Evolutionary conservation across 1,284 basidiomycete species (phyloP).

Genomic region (Bothia castanella): DNA sequence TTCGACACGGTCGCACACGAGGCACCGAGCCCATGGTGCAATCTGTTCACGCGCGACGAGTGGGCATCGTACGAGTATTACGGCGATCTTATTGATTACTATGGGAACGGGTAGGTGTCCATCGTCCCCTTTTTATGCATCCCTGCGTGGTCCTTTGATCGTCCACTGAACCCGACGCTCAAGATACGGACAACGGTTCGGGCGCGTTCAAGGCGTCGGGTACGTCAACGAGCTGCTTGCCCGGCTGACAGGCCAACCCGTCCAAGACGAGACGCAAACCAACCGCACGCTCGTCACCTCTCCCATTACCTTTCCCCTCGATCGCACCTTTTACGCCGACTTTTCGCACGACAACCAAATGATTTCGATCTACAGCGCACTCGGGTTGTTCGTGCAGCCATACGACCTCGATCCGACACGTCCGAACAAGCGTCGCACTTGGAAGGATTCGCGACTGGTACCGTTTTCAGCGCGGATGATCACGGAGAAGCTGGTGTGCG

Average conservation of each 20-base stretch:
- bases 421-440: constrained; percentile 45
- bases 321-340: constrained; percentile 65
- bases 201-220: constrained; percentile 75
- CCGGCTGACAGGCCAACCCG: constrained; percentile 61
- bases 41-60: constrained; percentile 55
- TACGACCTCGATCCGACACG: constrained; percentile 3
- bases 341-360: constrained; percentile 85
- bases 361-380: constrained; percentile 68
- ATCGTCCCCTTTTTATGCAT: neutral
- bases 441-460: constrained; percentile 56
- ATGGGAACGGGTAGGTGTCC: constrained; percentile 56
- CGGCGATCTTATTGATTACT: constrained; percentile 75
- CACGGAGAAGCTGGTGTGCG: constrained; percentile 56
- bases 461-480: constrained; percentile 66
- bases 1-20: constrained; percentile 65
- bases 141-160: too few relatives aligned
- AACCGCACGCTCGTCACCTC: constrained; percentile 72
- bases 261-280: constrained; percentile 70
- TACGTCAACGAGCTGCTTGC: constrained; percentile 86
- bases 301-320: constrained; percentile 69
- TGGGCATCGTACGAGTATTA: constrained; percentile 67
- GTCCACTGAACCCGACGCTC: neutral
- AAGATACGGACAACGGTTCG: constrained; percentile 64
- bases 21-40: constrained; percentile 64
- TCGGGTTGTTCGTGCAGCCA: constrained; percentile 55